Evolutionary conservation across 2,329 filamentous ascomycete genomes (phyloP), one percentile per base, ranked within the genome.

Genomic region (Trichoderma sp.): DNA sequence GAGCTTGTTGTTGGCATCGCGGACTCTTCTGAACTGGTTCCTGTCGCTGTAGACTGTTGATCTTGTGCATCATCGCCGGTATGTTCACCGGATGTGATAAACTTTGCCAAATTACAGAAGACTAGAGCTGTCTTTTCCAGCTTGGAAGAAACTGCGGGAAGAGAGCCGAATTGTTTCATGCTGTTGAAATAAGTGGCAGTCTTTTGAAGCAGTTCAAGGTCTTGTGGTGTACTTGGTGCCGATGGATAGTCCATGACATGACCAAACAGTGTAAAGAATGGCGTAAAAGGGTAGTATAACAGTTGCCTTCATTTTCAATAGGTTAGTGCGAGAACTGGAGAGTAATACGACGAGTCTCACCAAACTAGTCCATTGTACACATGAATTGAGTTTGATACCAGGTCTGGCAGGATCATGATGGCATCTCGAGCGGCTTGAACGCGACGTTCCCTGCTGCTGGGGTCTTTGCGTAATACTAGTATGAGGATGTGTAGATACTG

Each of bases 311-410:
- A 3, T 7, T 32, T 30, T 21, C 4, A 2, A 53, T 7, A 70
- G 11, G 56, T 70, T 2, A 70, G 21, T 6, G 9, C n/a, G 3
- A 24, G 11, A 9, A 18, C 6, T 12, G 34, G 14, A 15, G 26
- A 9, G 39, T 14, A 4, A n/a, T 1, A 1, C 4, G 11, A 24
- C n/a, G 3, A 1, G 4, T 12, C 34, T 65, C 28, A 66, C 69
- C 69, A 71, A 6, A 71, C 61, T 12, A 71, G 62, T n/a, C 69
- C 69, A 51, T 71, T 71, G 34, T 71, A 71, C n/a, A 71, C 69
- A 3, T 71, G 69, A 12, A 11, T 67, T 30, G 34, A 71, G 11
- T 71, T 61, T 21, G 70, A 71, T 2, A 71, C 62, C 8, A 71
- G n/a, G 6, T 32, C 43, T 24, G 70, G 70, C 1, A 71, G 70